Evolutionary conservation across 31 red algal species (phyloP), one percentile per base, ranked within the genome.

Genomic region (Endocladia muricata): DNA sequence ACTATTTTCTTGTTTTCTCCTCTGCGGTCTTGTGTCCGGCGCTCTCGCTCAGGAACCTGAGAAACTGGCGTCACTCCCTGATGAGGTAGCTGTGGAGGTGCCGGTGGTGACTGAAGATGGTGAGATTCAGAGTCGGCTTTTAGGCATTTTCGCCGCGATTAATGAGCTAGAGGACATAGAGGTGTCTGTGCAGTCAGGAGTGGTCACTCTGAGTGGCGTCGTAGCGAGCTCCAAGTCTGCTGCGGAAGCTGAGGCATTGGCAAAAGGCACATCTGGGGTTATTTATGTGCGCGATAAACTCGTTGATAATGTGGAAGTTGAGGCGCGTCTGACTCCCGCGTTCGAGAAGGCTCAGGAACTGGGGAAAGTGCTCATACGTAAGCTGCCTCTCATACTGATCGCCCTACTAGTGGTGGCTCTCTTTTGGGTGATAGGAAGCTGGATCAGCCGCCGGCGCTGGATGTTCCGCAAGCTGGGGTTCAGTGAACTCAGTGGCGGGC

Each of bases 281-380:
- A 52, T 52, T 52, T 52, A 52, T 52, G 47, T 52, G n/a, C 47
- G n/a, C 13, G n/a, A n/a, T n/a, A 52, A 52, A n/a, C n/a, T 52
- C 13, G 47, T 15, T 15, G 47, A 15, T 15, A n/a, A 52, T 52
- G n/a, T n/a, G 11, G 47, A 52, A n/a, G n/a, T 52, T n/a, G n/a
- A 13, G 11, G n/a, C 13, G 11, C 13, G 47, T 15, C 13, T 52
- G 13, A 52, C 47, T n/a, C 47, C 47, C 13, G n/a, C n/a, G 47
- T 15, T 15, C 13, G n/a, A 52, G 47, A 52, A 52, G n/a, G n/a
- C n/a, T 52, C n/a, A 13, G 11, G 11, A 13, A 15, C n/a, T 11
- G 47, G 11, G 47, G 47, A 52, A 52, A 15, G 47, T 15, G 47
- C n/a, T 52, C 47, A 52, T 11, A 15, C 13, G 13, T 52, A 52